Percentiles rank a stretch among this genome's conserved stretches.
phyloP scores from a whole-genome alignment of 2,329 filamentous ascomycete species.

The Talaromyces piceae region DNA sequence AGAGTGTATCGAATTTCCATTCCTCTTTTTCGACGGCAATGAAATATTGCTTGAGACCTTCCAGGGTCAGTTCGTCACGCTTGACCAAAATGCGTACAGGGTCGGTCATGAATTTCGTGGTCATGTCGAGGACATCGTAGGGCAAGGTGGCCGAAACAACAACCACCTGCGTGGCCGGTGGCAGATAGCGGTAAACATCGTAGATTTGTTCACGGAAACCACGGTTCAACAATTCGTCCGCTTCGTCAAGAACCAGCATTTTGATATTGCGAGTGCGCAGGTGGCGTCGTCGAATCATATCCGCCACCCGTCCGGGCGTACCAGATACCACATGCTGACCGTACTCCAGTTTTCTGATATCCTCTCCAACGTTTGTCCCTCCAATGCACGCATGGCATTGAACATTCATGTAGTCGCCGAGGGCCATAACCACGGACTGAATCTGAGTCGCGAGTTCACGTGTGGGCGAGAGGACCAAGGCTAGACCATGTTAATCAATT shows the following conservation, averaged over 20 bases:
- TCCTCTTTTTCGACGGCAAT: conserved; percentile 99
- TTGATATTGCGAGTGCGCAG: conserved; percentile 68
- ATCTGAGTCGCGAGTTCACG: conserved; percentile 97
- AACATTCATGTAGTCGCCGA: conserved; percentile 99
- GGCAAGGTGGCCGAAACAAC: conserved; percentile 94
- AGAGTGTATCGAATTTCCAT: conserved; percentile 99
- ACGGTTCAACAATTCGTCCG: conserved; percentile 76
- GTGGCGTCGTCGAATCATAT: conserved; percentile 70
- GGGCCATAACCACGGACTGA: conserved; percentile 96
- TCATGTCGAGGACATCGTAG: conserved; percentile 98
- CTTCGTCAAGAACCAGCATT: conserved; percentile 70
- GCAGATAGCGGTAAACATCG: conserved; percentile 95
- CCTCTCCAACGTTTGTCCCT: conserved; percentile 94
- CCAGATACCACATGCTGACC: conserved; percentile 97
- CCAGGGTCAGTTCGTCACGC: conserved; percentile 95
- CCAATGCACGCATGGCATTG: conserved; percentile 98
- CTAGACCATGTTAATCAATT: conserved; percentile 33
- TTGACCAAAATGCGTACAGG: conserved; percentile 94
- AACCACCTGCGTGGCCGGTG: conserved; percentile 95
- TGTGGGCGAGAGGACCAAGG: conserved; percentile 89
- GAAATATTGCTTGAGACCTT: conserved; percentile 98
- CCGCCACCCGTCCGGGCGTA: conserved; percentile 90
- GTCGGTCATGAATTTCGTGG: conserved; percentile 99
- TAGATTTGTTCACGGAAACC: conserved; percentile 99
- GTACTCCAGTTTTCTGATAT: conserved; percentile 95